phyloP scores from a whole-genome alignment of 768 basidiomycete species.

The Hortiboletus campestris region DNA sequence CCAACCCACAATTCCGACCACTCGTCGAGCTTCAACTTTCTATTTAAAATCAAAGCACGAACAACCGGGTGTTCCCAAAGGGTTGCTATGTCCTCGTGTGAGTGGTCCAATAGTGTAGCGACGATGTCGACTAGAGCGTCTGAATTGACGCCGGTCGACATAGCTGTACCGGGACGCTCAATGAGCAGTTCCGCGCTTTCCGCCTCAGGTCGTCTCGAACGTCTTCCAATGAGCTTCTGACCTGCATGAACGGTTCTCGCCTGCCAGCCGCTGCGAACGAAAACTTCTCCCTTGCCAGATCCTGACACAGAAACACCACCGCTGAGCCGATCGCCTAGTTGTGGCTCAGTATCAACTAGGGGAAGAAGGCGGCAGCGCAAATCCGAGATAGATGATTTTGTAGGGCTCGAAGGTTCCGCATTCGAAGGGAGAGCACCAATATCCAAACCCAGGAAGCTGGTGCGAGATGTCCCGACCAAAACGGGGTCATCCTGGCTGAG shows the following conservation, averaged over 20 bases:
- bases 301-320: slow-evolving; percentile 72
- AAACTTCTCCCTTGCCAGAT: slow-evolving; percentile 73
- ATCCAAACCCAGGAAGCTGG: slow-evolving; percentile 11
- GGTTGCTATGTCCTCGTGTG: slow-evolving; percentile 62
- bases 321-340: slow-evolving; percentile 69
- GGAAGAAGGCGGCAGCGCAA: slow-evolving; percentile 60
- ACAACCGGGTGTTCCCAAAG: slow-evolving; percentile 77
- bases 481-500: slow-evolving; percentile 25
- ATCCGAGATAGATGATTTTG: slow-evolving; percentile 41
- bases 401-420: slow-evolving; percentile 12
- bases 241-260: slow-evolving; percentile 60
- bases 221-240: slow-evolving; percentile 30
- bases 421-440: slow-evolving; percentile 10
- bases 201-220: slow-evolving; percentile 22
- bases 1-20: slow-evolving; percentile 82
- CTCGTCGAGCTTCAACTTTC: slow-evolving; percentile 77
- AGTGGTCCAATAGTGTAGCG: slow-evolving; percentile 54
- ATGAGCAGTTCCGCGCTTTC: slow-evolving; percentile 29
- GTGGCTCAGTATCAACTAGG: slow-evolving; percentile 57
- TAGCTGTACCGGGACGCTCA: slow-evolving; percentile 29
- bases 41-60: slow-evolving; percentile 60
- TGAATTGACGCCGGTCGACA: slow-evolving; percentile 34
- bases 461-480: slow-evolving; percentile 12
- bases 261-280: slow-evolving; percentile 82
- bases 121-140: slow-evolving; percentile 63